Evolutionary conservation across 176 grass and related monocot species (phyloP).

Genomic region (Bonia amplexicaulis): DNA sequence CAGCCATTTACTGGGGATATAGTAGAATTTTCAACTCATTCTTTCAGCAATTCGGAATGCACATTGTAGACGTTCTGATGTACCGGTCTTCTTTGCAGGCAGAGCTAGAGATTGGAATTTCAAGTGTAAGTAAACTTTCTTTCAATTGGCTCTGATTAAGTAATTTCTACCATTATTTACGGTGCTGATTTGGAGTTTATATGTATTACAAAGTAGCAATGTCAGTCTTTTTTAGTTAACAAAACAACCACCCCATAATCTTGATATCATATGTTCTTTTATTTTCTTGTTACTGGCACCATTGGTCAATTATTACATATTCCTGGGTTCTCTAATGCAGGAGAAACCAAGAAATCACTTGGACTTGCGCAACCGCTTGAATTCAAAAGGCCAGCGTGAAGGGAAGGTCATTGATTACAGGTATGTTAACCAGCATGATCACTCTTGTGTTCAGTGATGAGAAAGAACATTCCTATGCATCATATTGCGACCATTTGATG

Average conservation of each 20-base stretch:
- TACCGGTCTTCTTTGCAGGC: constrained; percentile 52
- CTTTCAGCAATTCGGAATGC: neutral
- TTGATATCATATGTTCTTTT: neutral
- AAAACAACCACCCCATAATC: neutral
- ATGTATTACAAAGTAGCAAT: neutral
- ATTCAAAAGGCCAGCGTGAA: constrained; percentile 88
- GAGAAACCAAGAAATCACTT: constrained; percentile 97
- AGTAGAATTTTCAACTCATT: neutral
- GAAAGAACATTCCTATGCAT: neutral
- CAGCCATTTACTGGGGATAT: neutral
- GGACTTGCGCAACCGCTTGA: constrained; percentile 80
- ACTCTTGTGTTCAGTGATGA: neutral
- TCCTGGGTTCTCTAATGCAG: constrained; percentile 40
- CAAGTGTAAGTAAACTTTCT: constrained; percentile 49
- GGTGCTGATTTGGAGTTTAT: neutral
- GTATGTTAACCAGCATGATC: constrained; percentile 13
- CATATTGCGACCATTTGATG: neutral
- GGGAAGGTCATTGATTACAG: constrained; percentile 99
- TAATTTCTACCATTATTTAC: neutral
- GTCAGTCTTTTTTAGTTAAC: neutral
- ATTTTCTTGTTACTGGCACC: neutral
- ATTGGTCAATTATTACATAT: neutral
- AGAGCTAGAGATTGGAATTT: constrained; percentile 77
- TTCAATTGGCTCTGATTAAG: neutral
- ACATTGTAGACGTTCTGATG: constrained; percentile 6